Conservation (phyloP, 495 filamentous ascomycete species). For the Xylaria scruposa region DNA sequence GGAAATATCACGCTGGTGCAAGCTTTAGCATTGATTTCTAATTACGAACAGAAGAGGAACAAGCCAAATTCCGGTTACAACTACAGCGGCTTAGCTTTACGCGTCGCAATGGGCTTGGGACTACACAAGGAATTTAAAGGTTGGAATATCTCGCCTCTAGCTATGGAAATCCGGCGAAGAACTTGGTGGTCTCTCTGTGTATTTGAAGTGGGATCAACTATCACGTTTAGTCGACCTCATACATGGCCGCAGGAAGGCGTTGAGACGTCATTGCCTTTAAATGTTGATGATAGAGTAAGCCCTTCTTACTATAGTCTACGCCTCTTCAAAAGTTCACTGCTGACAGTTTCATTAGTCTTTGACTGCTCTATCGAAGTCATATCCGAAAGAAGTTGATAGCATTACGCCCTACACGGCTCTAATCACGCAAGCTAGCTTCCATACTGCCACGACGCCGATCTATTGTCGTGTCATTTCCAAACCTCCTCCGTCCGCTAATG, state of each 20-base stretch:
- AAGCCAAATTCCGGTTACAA: slow-evolving; percentile 64
- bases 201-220: slow-evolving; percentile 40
- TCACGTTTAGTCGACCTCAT: slow-evolving; percentile 46
- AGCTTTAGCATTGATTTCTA: slow-evolving; percentile 56
- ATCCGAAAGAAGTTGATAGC: slow-evolving; percentile 51
- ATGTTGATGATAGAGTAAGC: slow-evolving; percentile 54
- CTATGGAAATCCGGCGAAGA: slow-evolving; percentile 40
- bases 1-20: slow-evolving; percentile 62
- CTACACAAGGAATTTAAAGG: slow-evolving; percentile 62
- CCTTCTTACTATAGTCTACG: not conserved
- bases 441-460: slow-evolving; percentile 56
- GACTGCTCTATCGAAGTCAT: slow-evolving; percentile 49
- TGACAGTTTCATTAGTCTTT: slow-evolving; percentile 34
- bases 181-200: slow-evolving; percentile 40
- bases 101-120: slow-evolving; percentile 62
- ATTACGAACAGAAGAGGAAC: slow-evolving; percentile 63
- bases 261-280: slow-evolving; percentile 56
- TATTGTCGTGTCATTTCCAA: slow-evolving; percentile 60
- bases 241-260: slow-evolving; percentile 56
- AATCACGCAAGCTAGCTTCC: slow-evolving; percentile 57
- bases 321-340: not conserved
- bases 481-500: slow-evolving; percentile 55
- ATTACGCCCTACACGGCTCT: slow-evolving; percentile 59
- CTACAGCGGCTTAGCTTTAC: slow-evolving; percentile 56
- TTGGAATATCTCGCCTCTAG: slow-evolving; percentile 60